A percentile compares a stretch with the other conserved stretches of the same genome.
phyloP scores from a whole-genome alignment of 1,284 basidiomycete genomes.

The Thecaphora frezii region DNA sequence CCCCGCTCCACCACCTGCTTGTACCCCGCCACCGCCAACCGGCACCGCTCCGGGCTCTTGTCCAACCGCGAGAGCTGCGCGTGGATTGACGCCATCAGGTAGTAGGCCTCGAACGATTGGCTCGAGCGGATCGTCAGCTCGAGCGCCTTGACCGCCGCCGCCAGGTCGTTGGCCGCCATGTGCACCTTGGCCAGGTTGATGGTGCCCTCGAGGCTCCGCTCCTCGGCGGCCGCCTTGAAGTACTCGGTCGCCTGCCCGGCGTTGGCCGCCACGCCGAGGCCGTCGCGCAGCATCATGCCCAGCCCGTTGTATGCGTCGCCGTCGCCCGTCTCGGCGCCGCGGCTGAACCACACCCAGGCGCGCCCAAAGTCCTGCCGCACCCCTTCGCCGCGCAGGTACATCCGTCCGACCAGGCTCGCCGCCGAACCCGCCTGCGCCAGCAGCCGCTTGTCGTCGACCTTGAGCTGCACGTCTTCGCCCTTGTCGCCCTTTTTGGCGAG shows the following conservation, averaged over 20 bases:
- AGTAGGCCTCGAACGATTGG: constrained; percentile 41
- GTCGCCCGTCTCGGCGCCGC: constrained; percentile 72
- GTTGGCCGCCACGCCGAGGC: constrained; percentile 67
- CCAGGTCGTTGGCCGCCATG: constrained; percentile 39
- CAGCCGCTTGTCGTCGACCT: constrained; percentile 27
- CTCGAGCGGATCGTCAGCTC: constrained; percentile 26
- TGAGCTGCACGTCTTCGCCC: constrained; percentile 37
- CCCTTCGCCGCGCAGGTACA: constrained; percentile 92
- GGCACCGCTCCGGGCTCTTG: constrained; percentile 27
- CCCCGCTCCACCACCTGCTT: constrained; percentile 46
- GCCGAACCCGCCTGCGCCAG: constrained; percentile 32
- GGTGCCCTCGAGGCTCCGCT: constrained; percentile 72
- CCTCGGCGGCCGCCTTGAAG: constrained; percentile 76
- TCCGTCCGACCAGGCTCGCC: constrained; percentile 70
- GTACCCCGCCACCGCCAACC: constrained; percentile 35
- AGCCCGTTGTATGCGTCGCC: constrained; percentile 84
- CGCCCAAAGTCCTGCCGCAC: constrained; percentile 73
- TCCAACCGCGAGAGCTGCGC: constrained; percentile 22
- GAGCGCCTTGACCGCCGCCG: constrained; percentile 27
- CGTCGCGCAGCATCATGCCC: constrained; percentile 89
- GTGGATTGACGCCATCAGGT: constrained; percentile 40
- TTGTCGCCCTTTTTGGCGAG: constrained; percentile 29
- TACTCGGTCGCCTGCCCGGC: constrained; percentile 66
- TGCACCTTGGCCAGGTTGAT: constrained; percentile 85
- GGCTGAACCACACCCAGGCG: constrained; percentile 91